Base-by-base conservation (phyloP, 1,139 yeast genomes). In the Groenewaldozyma auringiensis region DNA sequence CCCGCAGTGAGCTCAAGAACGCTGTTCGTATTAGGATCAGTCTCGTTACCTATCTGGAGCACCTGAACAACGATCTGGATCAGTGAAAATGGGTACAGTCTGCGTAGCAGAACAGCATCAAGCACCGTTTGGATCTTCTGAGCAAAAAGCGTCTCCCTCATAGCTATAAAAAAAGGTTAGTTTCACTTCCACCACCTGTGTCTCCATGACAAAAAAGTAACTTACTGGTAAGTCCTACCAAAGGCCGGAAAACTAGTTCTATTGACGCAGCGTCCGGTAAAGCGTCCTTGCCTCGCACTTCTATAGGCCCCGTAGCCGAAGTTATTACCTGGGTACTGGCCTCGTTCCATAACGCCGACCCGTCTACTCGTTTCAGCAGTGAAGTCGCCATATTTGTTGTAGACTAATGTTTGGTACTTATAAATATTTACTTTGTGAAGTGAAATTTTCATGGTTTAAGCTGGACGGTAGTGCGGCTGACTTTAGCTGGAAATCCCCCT, bases 251-350 rank as follows among this genome's bases (percentile, higher is more conserved):
- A 21, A 79, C 76, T n/a, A 92, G 74, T 62, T 88, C 96, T 35
- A 92, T 64, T 21, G 87, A 79, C 16, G 92, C 82, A 42, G 74
- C 72, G 21, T 84, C 82, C 4, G 97, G 95, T 37, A 82, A 65
- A 62, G 92, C 98, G 61, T 88, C 95, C 55, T 94, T 75, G 17
- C 77, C 66, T 63, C 83, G 83, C 9, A 89, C 85, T 58, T 89
- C 97, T 41, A 89, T 75, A 0, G 98, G 98, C 0, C 98, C 98
- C 1, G 89, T 76, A 1, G 89, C 89, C 0, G 95, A 79, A 37
- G 83, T 79, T 2, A 87, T 64, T 4, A 84, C 79, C 52, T 77
- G 76, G 1, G 86, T 78, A 61, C 64, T 4, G 22, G 72, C 75
- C 20, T 68, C 61, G 21, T 66, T 60, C 52, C 83, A 69, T 42